Conservation (phyloP, 1,139 yeast species). For the Geotrichum citri-aurantii region DNA sequence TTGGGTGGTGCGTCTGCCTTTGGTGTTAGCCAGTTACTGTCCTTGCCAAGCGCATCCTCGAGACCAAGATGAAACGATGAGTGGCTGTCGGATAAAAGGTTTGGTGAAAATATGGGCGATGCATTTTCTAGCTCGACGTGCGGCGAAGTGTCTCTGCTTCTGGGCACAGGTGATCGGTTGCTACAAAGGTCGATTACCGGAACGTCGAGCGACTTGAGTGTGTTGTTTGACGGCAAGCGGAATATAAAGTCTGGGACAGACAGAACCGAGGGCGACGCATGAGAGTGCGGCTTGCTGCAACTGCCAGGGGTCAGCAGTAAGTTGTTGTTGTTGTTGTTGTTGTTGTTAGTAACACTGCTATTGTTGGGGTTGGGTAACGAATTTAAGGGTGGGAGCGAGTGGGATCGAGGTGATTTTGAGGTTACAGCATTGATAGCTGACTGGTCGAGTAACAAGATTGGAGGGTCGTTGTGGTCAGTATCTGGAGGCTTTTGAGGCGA, state of each 20-base stretch:
- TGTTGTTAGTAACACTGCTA: too few species aligned
- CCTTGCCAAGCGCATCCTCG: constrained; percentile 27
- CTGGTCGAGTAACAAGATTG: not conserved
- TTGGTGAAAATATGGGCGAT: not conserved
- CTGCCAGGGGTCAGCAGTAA: not conserved
- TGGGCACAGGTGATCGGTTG: not conserved
- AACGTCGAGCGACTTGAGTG: not conserved
- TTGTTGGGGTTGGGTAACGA: not conserved
- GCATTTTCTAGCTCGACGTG: not conserved
- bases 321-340: not conserved
- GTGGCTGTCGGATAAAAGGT: not conserved
- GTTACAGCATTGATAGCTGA: not conserved
- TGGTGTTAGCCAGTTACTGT: constrained; percentile 21
- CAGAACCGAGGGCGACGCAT: not conserved
- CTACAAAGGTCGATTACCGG: not conserved
- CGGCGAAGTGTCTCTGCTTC: constrained; percentile 3
- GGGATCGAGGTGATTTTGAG: not conserved
- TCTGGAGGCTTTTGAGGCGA: not conserved
- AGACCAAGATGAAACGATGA: constrained; percentile 18
- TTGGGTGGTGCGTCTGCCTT: not conserved
- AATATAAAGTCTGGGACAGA: not conserved
- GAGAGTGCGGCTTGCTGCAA: not conserved
- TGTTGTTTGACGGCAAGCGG: not conserved
- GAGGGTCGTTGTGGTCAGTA: not conserved
- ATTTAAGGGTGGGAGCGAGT: not conserved